phyloP scores from a whole-genome alignment of 202 grass and related monocot species.

The Digitaria exilis region DNA sequence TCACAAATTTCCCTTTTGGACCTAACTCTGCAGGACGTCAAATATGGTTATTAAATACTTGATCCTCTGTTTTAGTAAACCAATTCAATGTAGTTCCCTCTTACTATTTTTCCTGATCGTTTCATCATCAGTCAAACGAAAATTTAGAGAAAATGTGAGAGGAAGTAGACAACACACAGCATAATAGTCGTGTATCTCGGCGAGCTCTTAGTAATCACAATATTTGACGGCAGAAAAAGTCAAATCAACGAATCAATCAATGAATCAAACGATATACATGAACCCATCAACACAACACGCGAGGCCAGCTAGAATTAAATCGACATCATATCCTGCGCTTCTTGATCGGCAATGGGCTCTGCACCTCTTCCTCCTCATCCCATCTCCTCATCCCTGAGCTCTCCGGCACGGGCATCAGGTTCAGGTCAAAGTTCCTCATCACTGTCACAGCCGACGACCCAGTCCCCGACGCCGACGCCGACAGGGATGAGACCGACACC shows the following conservation, averaged over 20 bases:
- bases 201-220: neutral
- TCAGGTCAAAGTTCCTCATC: conserved; percentile 87
- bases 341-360: conserved; percentile 62
- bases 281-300: neutral
- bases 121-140: neutral
- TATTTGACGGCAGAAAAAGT: neutral
- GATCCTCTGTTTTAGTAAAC: neutral
- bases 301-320: neutral
- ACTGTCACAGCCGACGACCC: conserved; percentile 11
- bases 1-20: neutral
- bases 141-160: neutral
- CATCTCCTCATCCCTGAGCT: conserved; percentile 41
- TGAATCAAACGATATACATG: conserved; percentile 24
- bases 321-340: conserved; percentile 50
- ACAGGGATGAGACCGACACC: conserved; percentile 40
- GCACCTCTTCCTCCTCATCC: conserved; percentile 68
- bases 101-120: neutral
- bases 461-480: conserved; percentile 35
- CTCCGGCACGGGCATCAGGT: conserved; percentile 58
- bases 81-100: neutral
- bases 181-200: neutral
- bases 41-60: neutral
- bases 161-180: neutral
- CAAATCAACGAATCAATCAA: neutral
- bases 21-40: neutral